Evolutionary conservation across 352 stramenopile genomes (phyloP), one percentile per base, ranked within the genome.

Genomic region (Phytopythium vexans): DNA sequence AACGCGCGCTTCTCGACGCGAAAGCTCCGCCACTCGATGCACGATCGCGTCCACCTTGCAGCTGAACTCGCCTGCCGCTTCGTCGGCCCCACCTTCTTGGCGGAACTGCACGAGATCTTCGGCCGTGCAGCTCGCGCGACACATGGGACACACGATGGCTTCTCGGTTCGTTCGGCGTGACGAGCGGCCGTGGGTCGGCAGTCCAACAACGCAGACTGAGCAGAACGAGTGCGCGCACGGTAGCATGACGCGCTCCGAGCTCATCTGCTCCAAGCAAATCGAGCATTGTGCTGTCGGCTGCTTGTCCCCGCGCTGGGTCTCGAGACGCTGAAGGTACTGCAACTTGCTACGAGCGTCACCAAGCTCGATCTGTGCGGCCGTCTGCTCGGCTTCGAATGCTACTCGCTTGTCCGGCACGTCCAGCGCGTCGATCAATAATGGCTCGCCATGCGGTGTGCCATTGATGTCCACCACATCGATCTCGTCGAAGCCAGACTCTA

Each of bases 151-250:
- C 9, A 62, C 61, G 21, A 89, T 51, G 40, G 49, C 66, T 12
- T 55, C 74, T 3, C 52, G 51, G 0, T 48, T 52, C 21, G 21
- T 27, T 27, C 21, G 21, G 21, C 21, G 21, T 2, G 21, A 27
- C 21, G 21, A 27, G 21, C 21, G 21, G 6, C 59, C 56, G 5
- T 48, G 58, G 27, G 63, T 63, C 12, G 69, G 54, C 15, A 92
- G 45, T 9, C 43, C 62, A 21, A 77, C 57, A 7, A 76, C 58
- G 50, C 82, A 92, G 39, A n/a, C 49, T 8, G 56, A 58, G 56
- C 82, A 92, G 34, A 96, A 96, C 1, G 62, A 76, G 68, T 98
- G 92, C 0, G 89, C 92, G 56, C 92, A 98, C 27, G 64, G 59
- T 2, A 97, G 64, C 58, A 98, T 70, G 12, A 77, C 77, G 36